Percentiles rank a stretch among this genome's conserved stretches.
These are phyloP conservation scores for Beauveria varroae DNA, from an alignment of 2,329 filamentous ascomycete genomes.

Conservation along the genomic window DNA sequence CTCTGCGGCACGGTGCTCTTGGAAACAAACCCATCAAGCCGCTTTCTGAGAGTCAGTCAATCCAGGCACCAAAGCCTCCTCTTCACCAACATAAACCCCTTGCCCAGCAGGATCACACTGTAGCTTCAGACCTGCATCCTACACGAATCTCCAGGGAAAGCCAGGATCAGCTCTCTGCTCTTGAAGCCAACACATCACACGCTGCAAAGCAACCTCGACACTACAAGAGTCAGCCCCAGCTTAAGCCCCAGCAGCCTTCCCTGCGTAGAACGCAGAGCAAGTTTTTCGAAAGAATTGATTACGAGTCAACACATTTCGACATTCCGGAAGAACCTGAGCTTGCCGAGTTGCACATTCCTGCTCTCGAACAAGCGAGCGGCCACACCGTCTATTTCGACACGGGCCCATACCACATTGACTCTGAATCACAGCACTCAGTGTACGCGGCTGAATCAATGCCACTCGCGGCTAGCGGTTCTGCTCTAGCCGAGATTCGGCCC, in stretches of 20 bases:
- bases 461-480: neutral
- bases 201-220: constrained; percentile 35
- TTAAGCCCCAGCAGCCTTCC: constrained; percentile 35
- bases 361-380: constrained; percentile 15
- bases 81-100: constrained; percentile 1
- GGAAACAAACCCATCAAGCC: constrained; percentile 12
- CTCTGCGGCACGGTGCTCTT: constrained; percentile 14
- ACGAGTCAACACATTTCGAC: constrained; percentile 11
- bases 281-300: constrained; percentile 20
- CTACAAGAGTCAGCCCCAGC: constrained; percentile 46
- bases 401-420: constrained; percentile 19
- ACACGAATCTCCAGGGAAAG: neutral
- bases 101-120: constrained; percentile 10
- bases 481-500: neutral
- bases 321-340: constrained; percentile 13
- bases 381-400: constrained; percentile 23
- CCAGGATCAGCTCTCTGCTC: neutral
- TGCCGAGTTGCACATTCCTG: neutral
- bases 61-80: neutral
- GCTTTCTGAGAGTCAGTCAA: constrained; percentile 8
- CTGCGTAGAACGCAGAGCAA: constrained; percentile 39
- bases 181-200: neutral
- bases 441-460: neutral
- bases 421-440: constrained; percentile 16
- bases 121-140: constrained; percentile 14